These are phyloP conservation scores for Metschnikowia arizonensis DNA, from an alignment of 805 yeast genomes.

Conservation along the genomic window DNA sequence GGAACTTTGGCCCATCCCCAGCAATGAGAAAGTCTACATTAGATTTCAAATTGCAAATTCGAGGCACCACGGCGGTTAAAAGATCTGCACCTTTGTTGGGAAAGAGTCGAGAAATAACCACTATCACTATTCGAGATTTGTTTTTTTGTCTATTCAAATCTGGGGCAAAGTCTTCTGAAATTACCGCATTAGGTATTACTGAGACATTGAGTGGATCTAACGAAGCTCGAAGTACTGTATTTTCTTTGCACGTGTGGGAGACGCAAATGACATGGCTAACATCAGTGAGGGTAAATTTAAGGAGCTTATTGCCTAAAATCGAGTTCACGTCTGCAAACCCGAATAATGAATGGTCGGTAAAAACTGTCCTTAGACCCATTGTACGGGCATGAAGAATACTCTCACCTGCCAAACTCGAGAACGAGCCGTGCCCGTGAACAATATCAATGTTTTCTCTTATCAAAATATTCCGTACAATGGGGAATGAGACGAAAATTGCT, in stretches of 20 bases:
- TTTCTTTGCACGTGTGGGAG: conserved; percentile 93
- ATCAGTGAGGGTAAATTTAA: conserved; percentile 79
- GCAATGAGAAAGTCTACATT: conserved; percentile 81
- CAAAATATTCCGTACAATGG: conserved; percentile 77
- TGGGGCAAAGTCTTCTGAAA: conserved; percentile 75
- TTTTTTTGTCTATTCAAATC: conserved; percentile 14
- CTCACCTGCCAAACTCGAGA: conserved; percentile 83
- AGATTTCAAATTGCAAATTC: conserved; percentile 60
- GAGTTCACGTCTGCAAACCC: conserved; percentile 87
- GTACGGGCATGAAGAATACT: conserved; percentile 87
- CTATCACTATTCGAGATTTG: conserved; percentile 57
- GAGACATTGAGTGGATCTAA: conserved; percentile 73
- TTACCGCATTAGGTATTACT: conserved; percentile 95
- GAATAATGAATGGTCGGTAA: conserved; percentile 93
- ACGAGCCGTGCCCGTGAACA: conserved; percentile 93
- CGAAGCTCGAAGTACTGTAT: conserved; percentile 83
- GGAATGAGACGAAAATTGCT: conserved; percentile 82
- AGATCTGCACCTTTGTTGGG: conserved; percentile 97
- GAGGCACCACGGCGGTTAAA: conserved; percentile 77
- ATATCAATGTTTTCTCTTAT: conserved; percentile 82
- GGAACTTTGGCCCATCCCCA: conserved; percentile 94
- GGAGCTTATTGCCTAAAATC: conserved; percentile 78
- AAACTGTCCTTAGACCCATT: conserved; percentile 87
- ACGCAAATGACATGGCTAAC: conserved; percentile 95
- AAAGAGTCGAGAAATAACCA: conserved; percentile 84